Conservation (phyloP, 140 eudicot genomes). For the Senecio squalidus region DNA sequence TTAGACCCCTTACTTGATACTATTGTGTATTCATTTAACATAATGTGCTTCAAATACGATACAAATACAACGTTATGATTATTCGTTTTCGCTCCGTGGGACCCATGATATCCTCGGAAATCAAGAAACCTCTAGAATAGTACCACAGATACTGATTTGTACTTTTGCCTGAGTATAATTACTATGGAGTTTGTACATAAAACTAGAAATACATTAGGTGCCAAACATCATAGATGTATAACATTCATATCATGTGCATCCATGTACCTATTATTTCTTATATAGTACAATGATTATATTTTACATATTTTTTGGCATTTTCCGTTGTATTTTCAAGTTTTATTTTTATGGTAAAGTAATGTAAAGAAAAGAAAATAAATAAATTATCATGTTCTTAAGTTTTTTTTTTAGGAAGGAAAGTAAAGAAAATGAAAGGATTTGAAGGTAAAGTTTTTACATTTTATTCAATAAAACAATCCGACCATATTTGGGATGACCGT, state of each 20-base stretch:
- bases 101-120: conserved; percentile 8
- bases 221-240: conserved; percentile 27
- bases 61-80: neutral
- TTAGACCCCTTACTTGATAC: no score
- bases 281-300: conserved; percentile 23
- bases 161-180: conserved; percentile 28
- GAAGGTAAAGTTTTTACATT: no score
- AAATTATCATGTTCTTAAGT: no score
- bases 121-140: conserved; percentile 11
- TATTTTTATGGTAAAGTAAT: no score
- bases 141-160: conserved; percentile 18
- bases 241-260: conserved; percentile 27
- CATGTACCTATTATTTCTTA: conserved; percentile 17
- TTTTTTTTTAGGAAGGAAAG: no score
- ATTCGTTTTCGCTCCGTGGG: conserved; percentile 9
- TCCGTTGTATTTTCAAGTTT: no score
- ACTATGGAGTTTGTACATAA: conserved; percentile 21
- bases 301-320: no score
- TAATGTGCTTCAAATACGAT: conserved; percentile 2
- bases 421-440: no score
- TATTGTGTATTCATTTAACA: neutral
- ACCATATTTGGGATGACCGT: no score
- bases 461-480: no score
- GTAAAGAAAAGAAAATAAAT: no score
- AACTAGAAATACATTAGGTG: conserved; percentile 36